Evolutionary conservation across 2,329 filamentous ascomycete genomes (phyloP), one percentile per base, ranked within the genome.

Genomic region (Colletotrichum godetiae): DNA sequence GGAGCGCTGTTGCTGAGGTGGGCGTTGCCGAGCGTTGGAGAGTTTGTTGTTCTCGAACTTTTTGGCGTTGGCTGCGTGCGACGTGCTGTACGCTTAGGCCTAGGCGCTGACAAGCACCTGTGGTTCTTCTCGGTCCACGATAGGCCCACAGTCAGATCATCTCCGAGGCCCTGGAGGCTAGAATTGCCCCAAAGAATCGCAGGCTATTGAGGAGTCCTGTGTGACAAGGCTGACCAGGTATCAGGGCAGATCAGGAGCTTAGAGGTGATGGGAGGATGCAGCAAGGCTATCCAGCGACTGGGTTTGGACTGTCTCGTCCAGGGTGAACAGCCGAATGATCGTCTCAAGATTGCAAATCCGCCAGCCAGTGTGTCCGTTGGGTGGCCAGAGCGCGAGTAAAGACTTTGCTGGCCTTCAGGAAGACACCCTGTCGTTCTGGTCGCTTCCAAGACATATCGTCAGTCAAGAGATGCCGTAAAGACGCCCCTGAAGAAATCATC

Each of bases 291-390:
- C 55, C 67, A 61, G 31, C 24, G 37, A 67, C 29, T 22, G 37
- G 52, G 72, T 74, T 74, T 74, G 61, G 63, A 67, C 35, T 63
- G 37, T 61, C 61, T 63, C 57, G 49, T 63, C 68, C 56, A 55
- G 62, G 68, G 49, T 63, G 29, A 19, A 33, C 37, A 53, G 70
- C 52, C 49, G 69, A 62, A 53, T 58, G 49, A 62, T 64, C 64
- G 75, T 76, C 74, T 75, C 75, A 76, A 70, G 73, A 76, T 74
- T 75, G 74, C 74, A 75, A 75, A 76, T 75, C 66, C 49, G 37
- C 57, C 46, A 58, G 53, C 52, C 8, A 27, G 53, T 55, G 42
- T 49, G n/a, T 49, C 42, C 42, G 42, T 49, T n/a, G 6, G 22
- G 52, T 63, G 58, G 62, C 62, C 62, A 58, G 68, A 60, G 57